Percentiles rank a stretch among this genome's conserved stretches.
Evolutionary conservation across 352 stramenopile genomes (phyloP).

Genomic region (Phytophthora ohioensis): DNA sequence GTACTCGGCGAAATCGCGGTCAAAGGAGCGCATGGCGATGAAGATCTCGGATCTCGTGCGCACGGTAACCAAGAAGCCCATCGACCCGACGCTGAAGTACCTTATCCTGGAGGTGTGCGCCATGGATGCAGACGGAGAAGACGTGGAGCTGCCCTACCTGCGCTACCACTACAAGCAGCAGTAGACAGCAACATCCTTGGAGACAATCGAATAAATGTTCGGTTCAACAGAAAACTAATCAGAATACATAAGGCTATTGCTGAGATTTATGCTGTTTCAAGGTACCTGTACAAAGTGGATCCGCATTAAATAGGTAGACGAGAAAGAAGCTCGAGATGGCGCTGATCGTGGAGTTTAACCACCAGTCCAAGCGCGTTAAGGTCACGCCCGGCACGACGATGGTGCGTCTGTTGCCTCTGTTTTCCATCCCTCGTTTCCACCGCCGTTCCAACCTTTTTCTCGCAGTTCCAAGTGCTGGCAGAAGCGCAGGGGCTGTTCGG

Average conservation of each 20-base stretch:
- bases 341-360: slow-evolving; percentile 77
- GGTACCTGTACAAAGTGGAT: background rate
- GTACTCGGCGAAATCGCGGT: slow-evolving; percentile 89
- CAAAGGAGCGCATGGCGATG: slow-evolving; percentile 97
- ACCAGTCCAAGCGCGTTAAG: slow-evolving; percentile 79
- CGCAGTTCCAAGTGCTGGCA: slow-evolving; percentile 81
- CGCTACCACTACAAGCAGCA: slow-evolving; percentile 85
- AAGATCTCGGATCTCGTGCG: slow-evolving; percentile 96
- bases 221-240: slow-evolving; percentile 6
- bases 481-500: slow-evolving; percentile 63
- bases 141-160: slow-evolving; percentile 97
- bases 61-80: slow-evolving; percentile 96
- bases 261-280: slow-evolving; percentile 13
- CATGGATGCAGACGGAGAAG: slow-evolving; percentile 96
- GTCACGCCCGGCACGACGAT: slow-evolving; percentile 80
- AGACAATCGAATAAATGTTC: slow-evolving; percentile 3
- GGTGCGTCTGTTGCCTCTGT: slow-evolving; percentile 40
- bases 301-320: slow-evolving; percentile 1
- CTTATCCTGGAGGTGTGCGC: slow-evolving; percentile 97
- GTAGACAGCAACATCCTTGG: slow-evolving; percentile 2
- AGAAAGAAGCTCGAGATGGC: slow-evolving; percentile 55
- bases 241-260: background rate
- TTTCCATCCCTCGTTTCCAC: background rate
- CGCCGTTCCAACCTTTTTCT: slow-evolving; percentile 1
- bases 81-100: slow-evolving; percentile 96